Base-by-base conservation (phyloP, 2,329 filamentous ascomycete genomes). In the Malbranchea zuffiana region DNA sequence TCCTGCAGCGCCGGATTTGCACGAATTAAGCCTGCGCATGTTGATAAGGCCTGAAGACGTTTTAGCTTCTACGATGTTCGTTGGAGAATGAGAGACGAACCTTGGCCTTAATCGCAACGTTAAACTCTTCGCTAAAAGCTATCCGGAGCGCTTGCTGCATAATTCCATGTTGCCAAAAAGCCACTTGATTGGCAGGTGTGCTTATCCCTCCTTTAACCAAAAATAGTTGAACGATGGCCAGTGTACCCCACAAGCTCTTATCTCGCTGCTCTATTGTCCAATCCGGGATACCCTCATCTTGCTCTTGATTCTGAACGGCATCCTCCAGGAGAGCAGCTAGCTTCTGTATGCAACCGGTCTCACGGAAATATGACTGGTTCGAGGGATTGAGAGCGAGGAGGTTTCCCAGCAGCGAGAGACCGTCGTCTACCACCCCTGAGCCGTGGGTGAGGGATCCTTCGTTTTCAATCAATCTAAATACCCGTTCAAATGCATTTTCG, bases 301-400 rank as follows among this genome's bases (percentile, higher is more conserved):
- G 63, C 25, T 69, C 68, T 39, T 68, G 62, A 40, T 70, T 66
- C 47, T 71, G 62, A 45, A 72, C 68, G 50, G 72, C 65, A 57
- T 70, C 66, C n/a, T 62, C 69, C 13, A 94, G 66, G 21, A 96
- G 66, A 24, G 72, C 71, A 11, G 78, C 72, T 32, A 95, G 66
- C 47, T 78, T 79, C 15, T 73, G 70, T 10, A 93, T 76, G 52
- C 80, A 87, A 1, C 85, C 86, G 29, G 83, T 88, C 56, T 98
- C 90, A 39, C 88, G 75, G 57, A 98, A 96, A 39, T 88, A 78
- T 7, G 85, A 84, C 59, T 98, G 90, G 52, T 98, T 98, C 2
- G 87, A 90, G 1, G 78, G 67, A 54, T 96, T 96, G 49, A 86
- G 73, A 21, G 81, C 76, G 18, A 98, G 67, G 8, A 98, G 72